Evolutionary conservation across 73 alveolate genomes (phyloP).

Genomic region (Tetrahymena elliotti): DNA sequence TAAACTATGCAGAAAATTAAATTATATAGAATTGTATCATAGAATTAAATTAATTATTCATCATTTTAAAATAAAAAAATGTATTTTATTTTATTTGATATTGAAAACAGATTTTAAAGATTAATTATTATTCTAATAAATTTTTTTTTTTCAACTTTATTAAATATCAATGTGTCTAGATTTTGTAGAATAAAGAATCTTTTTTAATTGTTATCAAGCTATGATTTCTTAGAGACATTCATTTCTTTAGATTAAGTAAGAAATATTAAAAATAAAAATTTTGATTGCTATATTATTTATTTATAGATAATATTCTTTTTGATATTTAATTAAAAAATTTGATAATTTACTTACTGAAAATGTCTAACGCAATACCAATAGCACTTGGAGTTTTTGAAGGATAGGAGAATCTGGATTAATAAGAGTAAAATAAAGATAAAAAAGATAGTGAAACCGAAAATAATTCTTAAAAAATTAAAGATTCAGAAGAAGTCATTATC

Average conservation of each 20-base stretch:
- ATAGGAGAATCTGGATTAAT: not conserved
- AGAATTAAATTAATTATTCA: too few species aligned
- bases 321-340: not conserved
- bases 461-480: not conserved
- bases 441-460: not conserved
- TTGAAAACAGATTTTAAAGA: too few species aligned
- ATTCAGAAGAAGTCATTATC: not conserved
- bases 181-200: not conserved
- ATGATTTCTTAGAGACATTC: not conserved
- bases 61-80: too few species aligned
- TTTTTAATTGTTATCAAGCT: too few species aligned
- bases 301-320: too few species aligned
- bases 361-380: not conserved
- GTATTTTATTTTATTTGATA: too few species aligned
- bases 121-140: too few species aligned
- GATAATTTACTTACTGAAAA: not conserved
- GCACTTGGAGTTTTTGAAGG: not conserved
- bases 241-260: not conserved
- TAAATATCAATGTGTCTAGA: not conserved
- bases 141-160: not conserved
- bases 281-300: not conserved
- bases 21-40: too few species aligned
- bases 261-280: too few species aligned
- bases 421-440: not conserved
- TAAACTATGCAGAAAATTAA: too few species aligned